Evolutionary conservation across 805 yeast species (phyloP), one percentile per base, ranked within the genome.

Genomic region (Spathaspora girioi): DNA sequence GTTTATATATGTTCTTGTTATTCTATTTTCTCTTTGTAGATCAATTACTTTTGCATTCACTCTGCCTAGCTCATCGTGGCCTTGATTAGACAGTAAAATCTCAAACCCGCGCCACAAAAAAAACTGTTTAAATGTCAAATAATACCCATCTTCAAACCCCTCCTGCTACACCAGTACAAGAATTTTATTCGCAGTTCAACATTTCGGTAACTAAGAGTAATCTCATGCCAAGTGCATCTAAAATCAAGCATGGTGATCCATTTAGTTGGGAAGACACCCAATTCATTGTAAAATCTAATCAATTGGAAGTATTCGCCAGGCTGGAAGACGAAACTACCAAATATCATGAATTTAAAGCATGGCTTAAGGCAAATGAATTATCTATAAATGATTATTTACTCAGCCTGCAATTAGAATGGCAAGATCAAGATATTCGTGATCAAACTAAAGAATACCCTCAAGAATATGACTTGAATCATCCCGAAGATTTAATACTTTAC

Each of bases 401-500:
- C 43, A 63, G 68, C 9, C 62, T 70, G 38, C 76, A 80, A 56
- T 68, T 85, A 46, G 49, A 67, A 3, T 86, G 92, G 92, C 62
- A 70, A 10, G 63, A 67, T 17, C 52, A 60, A 50, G 64, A 60
- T 38, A 47, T 62, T 6, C 44, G 48, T 9, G 66, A 52, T 26
- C 54, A 51, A 47, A 29, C 45, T 15, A 48, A 53, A 12, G 57
- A 63, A 47, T 46, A 59, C 4, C 47, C 53, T 2, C 27, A 38
- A 18, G 51, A 41, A 18, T 50, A 58, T 27, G 51, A 47, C 26
- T 35, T 56, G 10, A 45, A 55, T 27, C 14, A 48, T 38, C 51
- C 48, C 15, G 77, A 78, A 32, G 63, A 67, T 31, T 62, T 70
- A 42, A 69, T 83, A 31, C 77, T 81, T 56, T 63, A 69, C 7